phyloP scores from a whole-genome alignment of 1,139 yeast species.

The Nematodospora anomalae region DNA sequence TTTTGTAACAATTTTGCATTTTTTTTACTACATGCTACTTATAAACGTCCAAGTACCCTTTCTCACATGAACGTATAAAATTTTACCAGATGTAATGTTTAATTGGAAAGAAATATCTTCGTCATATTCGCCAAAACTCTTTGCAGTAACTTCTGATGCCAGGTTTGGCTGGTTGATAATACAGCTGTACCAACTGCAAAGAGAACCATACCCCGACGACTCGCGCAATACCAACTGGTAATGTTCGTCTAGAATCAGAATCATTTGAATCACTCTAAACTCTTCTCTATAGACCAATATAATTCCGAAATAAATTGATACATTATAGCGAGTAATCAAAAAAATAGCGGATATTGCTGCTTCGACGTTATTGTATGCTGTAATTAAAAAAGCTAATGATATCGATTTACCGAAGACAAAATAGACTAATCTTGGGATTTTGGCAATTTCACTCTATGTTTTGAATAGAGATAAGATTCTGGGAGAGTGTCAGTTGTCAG shows the following conservation, averaged over 20 bases:
- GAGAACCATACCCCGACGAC: slow-evolving; percentile 24
- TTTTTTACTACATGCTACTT: too few relatives aligned
- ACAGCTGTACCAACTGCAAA: slow-evolving; percentile 32
- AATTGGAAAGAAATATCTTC: slow-evolving; percentile 33
- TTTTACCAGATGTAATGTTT: slow-evolving; percentile 24
- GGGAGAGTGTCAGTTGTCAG: slow-evolving; percentile 34
- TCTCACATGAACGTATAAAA: slow-evolving; percentile 28
- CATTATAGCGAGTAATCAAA: slow-evolving; percentile 31
- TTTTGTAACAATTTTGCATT: too few relatives aligned
- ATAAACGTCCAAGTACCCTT: slow-evolving; percentile 25
- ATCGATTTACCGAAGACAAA: slow-evolving; percentile 29
- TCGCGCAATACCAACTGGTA: slow-evolving; percentile 31
- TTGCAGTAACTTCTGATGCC: slow-evolving; percentile 32
- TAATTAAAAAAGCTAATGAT: slow-evolving; percentile 30
- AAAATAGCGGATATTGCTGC: slow-evolving; percentile 31
- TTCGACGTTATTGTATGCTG: slow-evolving; percentile 32
- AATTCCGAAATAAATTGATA: slow-evolving; percentile 30
- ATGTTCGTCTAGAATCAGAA: slow-evolving; percentile 20
- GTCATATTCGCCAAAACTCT: slow-evolving; percentile 19
- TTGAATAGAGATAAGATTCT: slow-evolving; percentile 31
- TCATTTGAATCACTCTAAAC: slow-evolving; percentile 23
- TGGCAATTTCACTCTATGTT: slow-evolving; percentile 28
- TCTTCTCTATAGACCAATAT: slow-evolving; percentile 26
- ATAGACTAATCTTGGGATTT: slow-evolving; percentile 32
- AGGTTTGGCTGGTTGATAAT: slow-evolving; percentile 30